Evolutionary conservation across 176 grass and related monocot species (phyloP), one percentile per base, ranked within the genome.

Genomic region (Musa beccarii): DNA sequence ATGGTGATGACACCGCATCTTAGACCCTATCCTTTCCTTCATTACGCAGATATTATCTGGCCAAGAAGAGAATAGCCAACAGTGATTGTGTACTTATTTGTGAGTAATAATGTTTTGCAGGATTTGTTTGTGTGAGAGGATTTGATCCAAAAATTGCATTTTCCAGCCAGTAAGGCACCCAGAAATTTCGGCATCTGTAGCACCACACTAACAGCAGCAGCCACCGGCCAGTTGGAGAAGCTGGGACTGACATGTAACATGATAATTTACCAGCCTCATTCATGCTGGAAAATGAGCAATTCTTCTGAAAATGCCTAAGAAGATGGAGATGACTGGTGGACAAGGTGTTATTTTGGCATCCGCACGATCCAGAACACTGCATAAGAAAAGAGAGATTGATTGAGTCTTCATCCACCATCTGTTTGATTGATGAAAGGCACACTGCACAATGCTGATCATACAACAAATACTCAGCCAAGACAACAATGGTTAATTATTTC

Each of bases 41-140:
- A 43, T 43, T 43, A 43, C 4, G 34, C 34, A 43, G 34, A 43
- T 43, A 43, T 43, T 43, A 43, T 43, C 34, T 43, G 3, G 34
- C 34, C 34, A 43, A 43, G 24, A 11, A 29, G 10, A 66, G 21
- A 66, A 25, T 66, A 11, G 1, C 23, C 5, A 66, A 25, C 11
- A 11, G 25, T 66, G 6, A 25, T 49, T 63, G 52, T 56, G 73
- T 23, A 75, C 52, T 75, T 51, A 43, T 19, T 66, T 11, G 23
- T 53, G n/a, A 53, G 71, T 9, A 34, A 59, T 56, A 74, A 8
- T 52, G 22, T 66, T 81, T 59, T 75, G 79, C 72, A 90, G 88
- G 88, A 82, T 87, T 82, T 70, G 82, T 90, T 52, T 87, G 84
- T 75, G 84, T 90, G 53, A 90, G 88, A 82, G 88, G 88, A 77